Evolutionary conservation across 192 early-diverging fungal genomes (phyloP).

Genomic region (Coemansia sp.): DNA sequence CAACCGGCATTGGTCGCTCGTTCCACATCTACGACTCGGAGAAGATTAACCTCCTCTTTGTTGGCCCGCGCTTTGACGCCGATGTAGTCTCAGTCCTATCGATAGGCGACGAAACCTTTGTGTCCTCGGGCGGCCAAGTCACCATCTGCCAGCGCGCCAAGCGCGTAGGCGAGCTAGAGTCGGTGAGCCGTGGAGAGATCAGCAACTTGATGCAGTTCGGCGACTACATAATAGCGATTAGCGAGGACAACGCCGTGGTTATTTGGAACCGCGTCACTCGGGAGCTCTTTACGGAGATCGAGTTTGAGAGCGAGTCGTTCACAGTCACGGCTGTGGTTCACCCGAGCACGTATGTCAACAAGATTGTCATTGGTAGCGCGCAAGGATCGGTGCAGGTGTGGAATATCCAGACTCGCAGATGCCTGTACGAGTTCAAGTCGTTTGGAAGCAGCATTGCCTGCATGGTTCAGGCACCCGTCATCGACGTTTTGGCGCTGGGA

Average conservation of each 20-base stretch:
- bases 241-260: conserved; percentile 75
- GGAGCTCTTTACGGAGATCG: conserved; percentile 70
- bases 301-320: conserved; percentile 69
- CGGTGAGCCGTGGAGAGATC: conserved; percentile 49
- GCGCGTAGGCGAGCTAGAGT: conserved; percentile 16
- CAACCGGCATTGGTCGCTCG: conserved; percentile 81
- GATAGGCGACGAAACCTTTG: conserved; percentile 70
- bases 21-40: conserved; percentile 87
- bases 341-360: conserved; percentile 97
- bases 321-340: conserved; percentile 76
- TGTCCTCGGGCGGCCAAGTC: conserved; percentile 64
- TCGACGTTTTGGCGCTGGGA: conserved; percentile 93
- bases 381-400: conserved; percentile 91
- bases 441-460: conserved; percentile 74
- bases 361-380: conserved; percentile 81
- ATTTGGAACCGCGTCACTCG: conserved; percentile 72
- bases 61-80: conserved; percentile 64
- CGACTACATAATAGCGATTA: conserved; percentile 69
- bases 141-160: conserved; percentile 63
- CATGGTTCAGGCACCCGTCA: conserved; percentile 82
- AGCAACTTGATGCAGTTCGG: conserved; percentile 72
- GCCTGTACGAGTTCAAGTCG: conserved; percentile 78
- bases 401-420: conserved; percentile 78
- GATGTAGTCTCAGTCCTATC: conserved; percentile 73
- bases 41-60: conserved; percentile 77